A percentile compares a stretch with the other conserved stretches of the same genome.
phyloP scores from a whole-genome alignment of 257 asterid species.

The Solanum chmielewskii region DNA sequence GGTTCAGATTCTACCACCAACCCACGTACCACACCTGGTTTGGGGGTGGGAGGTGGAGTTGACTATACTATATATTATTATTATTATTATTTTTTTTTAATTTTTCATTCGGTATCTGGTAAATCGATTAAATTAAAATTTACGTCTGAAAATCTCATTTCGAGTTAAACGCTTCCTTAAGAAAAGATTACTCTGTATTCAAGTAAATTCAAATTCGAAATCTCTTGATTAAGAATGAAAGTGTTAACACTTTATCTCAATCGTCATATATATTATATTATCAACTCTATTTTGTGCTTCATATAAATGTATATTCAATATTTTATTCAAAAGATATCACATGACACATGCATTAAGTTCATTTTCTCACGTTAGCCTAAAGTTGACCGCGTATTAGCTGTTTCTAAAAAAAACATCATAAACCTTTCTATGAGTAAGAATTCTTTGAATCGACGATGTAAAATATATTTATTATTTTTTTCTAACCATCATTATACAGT shows the following conservation, averaged over 20 bases:
- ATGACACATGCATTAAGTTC: not conserved
- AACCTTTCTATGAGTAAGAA: not conserved
- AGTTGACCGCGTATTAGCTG: not conserved
- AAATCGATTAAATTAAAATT: too few relatives aligned
- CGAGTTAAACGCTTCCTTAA: too few relatives aligned
- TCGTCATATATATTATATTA: too few relatives aligned
- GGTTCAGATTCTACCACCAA: not conserved
- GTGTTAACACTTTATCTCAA: too few relatives aligned
- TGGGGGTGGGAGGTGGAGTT: not conserved
- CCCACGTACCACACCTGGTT: not conserved
- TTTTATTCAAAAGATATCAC: not conserved
- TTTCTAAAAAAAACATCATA: not conserved
- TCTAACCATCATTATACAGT: too few relatives aligned
- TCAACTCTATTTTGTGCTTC: not conserved
- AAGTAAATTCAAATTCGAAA: accelerated
- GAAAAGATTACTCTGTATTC: accelerated
- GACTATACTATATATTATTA: not conserved
- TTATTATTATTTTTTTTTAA: too few relatives aligned
- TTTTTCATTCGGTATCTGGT: too few relatives aligned
- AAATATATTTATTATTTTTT: not conserved
- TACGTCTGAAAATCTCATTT: accelerated
- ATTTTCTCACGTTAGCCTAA: not conserved
- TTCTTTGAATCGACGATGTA: not conserved
- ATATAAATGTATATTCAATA: not conserved
- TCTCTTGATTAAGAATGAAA: accelerated